Conservation (phyloP, 768 basidiomycete genomes). For the Trametes maxima region DNA sequence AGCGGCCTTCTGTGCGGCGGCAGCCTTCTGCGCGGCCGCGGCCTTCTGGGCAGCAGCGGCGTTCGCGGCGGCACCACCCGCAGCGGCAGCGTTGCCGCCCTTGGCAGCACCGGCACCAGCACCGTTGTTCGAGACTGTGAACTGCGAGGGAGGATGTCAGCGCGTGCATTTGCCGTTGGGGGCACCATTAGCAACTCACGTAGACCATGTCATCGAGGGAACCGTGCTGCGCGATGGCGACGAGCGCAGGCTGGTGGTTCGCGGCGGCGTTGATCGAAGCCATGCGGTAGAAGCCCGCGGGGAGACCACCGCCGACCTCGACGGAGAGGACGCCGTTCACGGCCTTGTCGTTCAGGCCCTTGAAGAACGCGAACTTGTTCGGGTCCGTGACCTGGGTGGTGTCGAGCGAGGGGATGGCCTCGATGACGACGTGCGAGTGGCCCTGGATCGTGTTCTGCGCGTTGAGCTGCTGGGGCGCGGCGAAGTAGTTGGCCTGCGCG, state of each 20-base stretch:
- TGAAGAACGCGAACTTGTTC: slow-evolving; percentile 63
- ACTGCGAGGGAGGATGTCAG: slow-evolving; percentile 6
- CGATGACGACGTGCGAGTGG: slow-evolving; percentile 60
- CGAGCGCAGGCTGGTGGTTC: slow-evolving; percentile 47
- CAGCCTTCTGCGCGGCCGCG: background rate
- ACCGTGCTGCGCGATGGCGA: slow-evolving; percentile 48
- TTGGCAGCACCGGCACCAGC: slow-evolving; percentile 24
- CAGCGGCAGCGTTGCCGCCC: slow-evolving; percentile 1
- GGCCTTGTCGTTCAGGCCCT: slow-evolving; percentile 52
- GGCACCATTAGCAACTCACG: no score
- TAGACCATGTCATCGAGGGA: slow-evolving; percentile 45
- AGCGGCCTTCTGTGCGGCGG: slow-evolving; percentile 1
- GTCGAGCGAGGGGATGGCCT: slow-evolving; percentile 45
- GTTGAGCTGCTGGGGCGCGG: slow-evolving; percentile 57
- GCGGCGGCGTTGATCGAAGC: slow-evolving; percentile 50
- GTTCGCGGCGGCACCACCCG: slow-evolving; percentile 11
- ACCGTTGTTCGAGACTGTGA: slow-evolving; percentile 25
- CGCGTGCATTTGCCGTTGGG: no score
- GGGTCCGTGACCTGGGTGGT: slow-evolving; percentile 50
- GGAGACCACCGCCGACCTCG: slow-evolving; percentile 45
- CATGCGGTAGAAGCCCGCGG: slow-evolving; percentile 46
- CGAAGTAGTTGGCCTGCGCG: slow-evolving; percentile 52
- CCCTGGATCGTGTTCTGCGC: slow-evolving; percentile 46
- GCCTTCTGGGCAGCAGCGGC: slow-evolving; percentile 4
- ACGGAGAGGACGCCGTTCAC: slow-evolving; percentile 45